Evolutionary conservation across 495 filamentous ascomycete species (phyloP).

Genomic region (Daldinia concentrica): DNA sequence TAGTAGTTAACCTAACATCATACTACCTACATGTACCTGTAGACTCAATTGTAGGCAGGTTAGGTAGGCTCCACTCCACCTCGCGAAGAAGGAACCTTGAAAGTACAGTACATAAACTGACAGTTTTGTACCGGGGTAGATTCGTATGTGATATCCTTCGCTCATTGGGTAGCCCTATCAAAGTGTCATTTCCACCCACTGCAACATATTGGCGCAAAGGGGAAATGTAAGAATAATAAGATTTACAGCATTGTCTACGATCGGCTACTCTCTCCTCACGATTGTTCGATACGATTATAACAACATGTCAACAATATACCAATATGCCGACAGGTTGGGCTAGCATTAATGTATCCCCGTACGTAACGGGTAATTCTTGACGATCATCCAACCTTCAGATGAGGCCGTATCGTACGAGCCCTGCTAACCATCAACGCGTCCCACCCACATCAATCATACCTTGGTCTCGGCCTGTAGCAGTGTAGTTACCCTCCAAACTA

Average conservation of each 20-base stretch:
- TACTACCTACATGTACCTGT: no score
- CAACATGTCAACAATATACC: slow-evolving; percentile 23
- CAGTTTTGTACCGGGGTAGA: slow-evolving; percentile 1
- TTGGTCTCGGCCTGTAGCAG: background rate
- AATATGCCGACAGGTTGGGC: slow-evolving; percentile 30
- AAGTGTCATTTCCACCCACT: slow-evolving; percentile 15
- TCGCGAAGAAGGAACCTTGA: background rate
- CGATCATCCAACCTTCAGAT: slow-evolving; percentile 20
- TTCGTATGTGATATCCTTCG: background rate
- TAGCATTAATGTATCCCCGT: slow-evolving; percentile 16
- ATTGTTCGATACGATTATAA: background rate
- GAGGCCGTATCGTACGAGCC: slow-evolving; percentile 32
- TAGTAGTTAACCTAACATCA: no score
- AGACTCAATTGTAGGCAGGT: background rate
- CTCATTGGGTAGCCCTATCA: slow-evolving; percentile 38
- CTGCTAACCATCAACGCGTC: slow-evolving; percentile 15
- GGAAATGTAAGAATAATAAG: slow-evolving; percentile 1
- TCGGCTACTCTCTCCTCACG: slow-evolving; percentile 3
- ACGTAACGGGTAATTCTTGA: slow-evolving; percentile 36
- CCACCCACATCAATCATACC: slow-evolving; percentile 29
- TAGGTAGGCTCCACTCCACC: slow-evolving; percentile 1
- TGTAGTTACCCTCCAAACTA: slow-evolving; percentile 1
- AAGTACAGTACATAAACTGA: background rate
- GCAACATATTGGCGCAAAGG: slow-evolving; percentile 15
- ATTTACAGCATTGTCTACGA: slow-evolving; percentile 15